phyloP scores from a whole-genome alignment of 306 rosid genomes.

The Castanea mollissima region DNA sequence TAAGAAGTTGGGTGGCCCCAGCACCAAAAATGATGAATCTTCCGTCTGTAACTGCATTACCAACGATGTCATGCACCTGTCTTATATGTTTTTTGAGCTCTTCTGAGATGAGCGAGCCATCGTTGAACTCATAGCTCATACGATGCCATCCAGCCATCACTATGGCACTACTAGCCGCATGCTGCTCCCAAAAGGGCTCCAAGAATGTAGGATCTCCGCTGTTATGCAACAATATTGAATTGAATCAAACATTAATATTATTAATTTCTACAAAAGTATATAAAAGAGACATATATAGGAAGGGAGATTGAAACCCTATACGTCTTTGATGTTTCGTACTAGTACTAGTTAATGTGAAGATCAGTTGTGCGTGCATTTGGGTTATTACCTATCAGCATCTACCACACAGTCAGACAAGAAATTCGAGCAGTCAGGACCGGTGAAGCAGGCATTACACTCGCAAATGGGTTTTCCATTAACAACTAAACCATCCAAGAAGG shows the following conservation, averaged over 20 bases:
- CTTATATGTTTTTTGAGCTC: conserved; percentile 23
- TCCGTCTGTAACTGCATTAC: conserved; percentile 45
- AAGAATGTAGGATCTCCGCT: conserved; percentile 53
- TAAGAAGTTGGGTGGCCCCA: conserved; percentile 49
- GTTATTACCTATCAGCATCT: conserved; percentile 31
- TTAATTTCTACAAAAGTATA: background rate
- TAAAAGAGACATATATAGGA: too few species aligned
- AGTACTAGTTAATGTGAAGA: too few species aligned
- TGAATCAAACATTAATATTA: too few species aligned
- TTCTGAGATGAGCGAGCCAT: conserved; percentile 27
- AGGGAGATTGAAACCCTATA: too few species aligned
- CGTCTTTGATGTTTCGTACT: too few species aligned
- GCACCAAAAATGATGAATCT: conserved; percentile 38
- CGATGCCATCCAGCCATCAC: conserved; percentile 54
- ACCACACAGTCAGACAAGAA: conserved; percentile 30
- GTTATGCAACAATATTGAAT: background rate
- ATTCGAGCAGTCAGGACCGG: conserved; percentile 36
- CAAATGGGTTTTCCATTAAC: conserved; percentile 42
- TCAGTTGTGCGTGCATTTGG: background rate
- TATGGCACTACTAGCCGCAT: conserved; percentile 35
- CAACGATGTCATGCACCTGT: conserved; percentile 26
- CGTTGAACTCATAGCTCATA: conserved; percentile 34
- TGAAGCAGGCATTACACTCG: conserved; percentile 51
- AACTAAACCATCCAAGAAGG: conserved; percentile 48
- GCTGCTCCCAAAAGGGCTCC: conserved; percentile 49